These are phyloP conservation scores for Trichoderma arundinaceum DNA, from an alignment of 2,329 filamentous ascomycete genomes.

Conservation along the genomic window DNA sequence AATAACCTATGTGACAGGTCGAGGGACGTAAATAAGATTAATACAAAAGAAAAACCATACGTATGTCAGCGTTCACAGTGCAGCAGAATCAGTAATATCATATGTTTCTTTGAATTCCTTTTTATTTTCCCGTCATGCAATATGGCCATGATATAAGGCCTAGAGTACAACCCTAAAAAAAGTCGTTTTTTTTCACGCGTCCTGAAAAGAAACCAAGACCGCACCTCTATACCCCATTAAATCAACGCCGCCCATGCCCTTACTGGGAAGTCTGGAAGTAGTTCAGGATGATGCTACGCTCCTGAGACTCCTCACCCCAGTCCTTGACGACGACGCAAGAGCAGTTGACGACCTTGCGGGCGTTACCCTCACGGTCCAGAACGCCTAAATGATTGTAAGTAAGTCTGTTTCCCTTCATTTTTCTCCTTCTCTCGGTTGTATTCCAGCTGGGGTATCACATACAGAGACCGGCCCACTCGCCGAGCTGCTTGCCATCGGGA, in stretches of 20 bases:
- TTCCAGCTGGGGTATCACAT: constrained; percentile 55
- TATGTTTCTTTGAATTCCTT: constrained; percentile 38
- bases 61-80: not conserved
- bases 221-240: constrained; percentile 50
- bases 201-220: constrained; percentile 41
- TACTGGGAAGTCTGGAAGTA: constrained; percentile 97
- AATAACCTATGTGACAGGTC: constrained; percentile 10
- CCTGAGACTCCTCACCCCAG: constrained; percentile 99
- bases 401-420: constrained; percentile 7
- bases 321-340: constrained; percentile 99
- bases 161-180: constrained; percentile 51
- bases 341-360: constrained; percentile 99
- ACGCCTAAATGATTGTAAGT: constrained; percentile 69
- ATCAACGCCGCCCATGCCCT: constrained; percentile 43
- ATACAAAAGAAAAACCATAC: not conserved
- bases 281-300: constrained; percentile 98
- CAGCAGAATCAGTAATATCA: not conserved
- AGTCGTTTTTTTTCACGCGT: constrained; percentile 43
- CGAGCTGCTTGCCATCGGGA: constrained; percentile 98
- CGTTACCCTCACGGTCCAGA: constrained; percentile 98
- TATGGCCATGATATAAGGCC: constrained; percentile 43
- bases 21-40: constrained; percentile 28
- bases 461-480: constrained; percentile 99
- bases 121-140: constrained; percentile 49
- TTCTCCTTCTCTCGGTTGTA: not conserved